Base-by-base conservation (phyloP, 1,284 basidiomycete species). In the Papiliotrema laurentii region DNA sequence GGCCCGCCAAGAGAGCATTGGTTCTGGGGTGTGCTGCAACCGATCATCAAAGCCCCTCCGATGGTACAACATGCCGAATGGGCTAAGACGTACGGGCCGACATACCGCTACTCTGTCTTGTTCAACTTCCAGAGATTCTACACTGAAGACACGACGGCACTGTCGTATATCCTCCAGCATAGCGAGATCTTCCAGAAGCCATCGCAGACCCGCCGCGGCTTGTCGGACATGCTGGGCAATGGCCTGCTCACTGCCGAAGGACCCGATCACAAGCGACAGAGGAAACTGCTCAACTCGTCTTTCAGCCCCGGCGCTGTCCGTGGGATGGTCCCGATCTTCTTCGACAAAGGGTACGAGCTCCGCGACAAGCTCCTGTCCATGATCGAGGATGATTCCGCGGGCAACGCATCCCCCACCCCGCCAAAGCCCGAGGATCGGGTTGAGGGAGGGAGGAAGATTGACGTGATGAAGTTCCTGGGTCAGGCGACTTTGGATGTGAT, bases 401-500 rank as follows among this genome's bases (percentile, higher is more conserved):
- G 47, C 13, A 31, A 47, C 16, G 34, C 53, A 3, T n/a, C n/a
- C n/a, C 55, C 59, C 3, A 58, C 59, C 1, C 56, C 63, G 5
- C 46, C 59, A 2, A 47, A 51, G 6, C 42, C 49, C 27, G 50
- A 36, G 19, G 63, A 63, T 39, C 26, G 36, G 4, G 55, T 61
- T 0, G 25, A 30, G 5, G 59, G 58, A 1, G 54, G 50, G 1
- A 61, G 47, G 52, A 61, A 67, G 25, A 73, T 85, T 35, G 84
- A 88, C 55, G 79, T 81, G 16, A 72, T 84, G 47, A 61, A 73
- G 18, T 84, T 80, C 79, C 76, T 87, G 9, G 79, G 77, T 2
- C 79, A 80, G 28, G 79, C 83, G 7, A 84, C 84, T 1, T 75
- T 87, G 14, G 86, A 87, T 58, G 78, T 84, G 36, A 86, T 89